Conservation (phyloP, 2,329 filamentous ascomycete species). For the Aureobasidium lini region DNA sequence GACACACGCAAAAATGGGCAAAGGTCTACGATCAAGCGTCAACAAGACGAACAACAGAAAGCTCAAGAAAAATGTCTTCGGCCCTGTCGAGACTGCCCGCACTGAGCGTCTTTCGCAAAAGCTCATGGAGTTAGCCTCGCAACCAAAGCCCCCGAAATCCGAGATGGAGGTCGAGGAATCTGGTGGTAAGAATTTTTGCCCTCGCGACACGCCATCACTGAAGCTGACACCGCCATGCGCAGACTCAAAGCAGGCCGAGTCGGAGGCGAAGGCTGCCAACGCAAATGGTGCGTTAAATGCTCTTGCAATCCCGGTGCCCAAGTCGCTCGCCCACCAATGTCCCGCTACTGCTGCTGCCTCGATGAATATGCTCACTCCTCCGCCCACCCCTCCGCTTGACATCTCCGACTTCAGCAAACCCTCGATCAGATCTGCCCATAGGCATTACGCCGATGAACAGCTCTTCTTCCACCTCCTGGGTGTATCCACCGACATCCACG, state of each 20-base stretch:
- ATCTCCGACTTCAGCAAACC: constrained; percentile 14
- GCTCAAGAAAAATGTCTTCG: constrained; percentile 75
- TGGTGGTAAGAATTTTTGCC: constrained; percentile 22
- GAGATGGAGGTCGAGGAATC: constrained; percentile 42
- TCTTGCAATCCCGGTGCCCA: constrained; percentile 18
- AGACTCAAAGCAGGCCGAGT: constrained; percentile 17
- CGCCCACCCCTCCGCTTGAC: constrained; percentile 15
- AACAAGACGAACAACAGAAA: constrained; percentile 77
- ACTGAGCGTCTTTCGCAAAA: constrained; percentile 79
- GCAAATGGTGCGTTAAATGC: constrained; percentile 21
- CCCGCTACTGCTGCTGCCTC: constrained; percentile 13
- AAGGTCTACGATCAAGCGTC: constrained; percentile 70
- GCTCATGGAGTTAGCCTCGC: constrained; percentile 69
- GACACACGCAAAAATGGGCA: constrained; percentile 60
- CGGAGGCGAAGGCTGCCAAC: constrained; percentile 17
- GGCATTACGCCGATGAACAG: constrained; percentile 23
- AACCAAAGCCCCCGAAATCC: constrained; percentile 56
- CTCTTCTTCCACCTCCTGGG: constrained; percentile 33
- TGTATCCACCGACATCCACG: constrained; percentile 32
- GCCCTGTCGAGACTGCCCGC: constrained; percentile 70
- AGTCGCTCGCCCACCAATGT: constrained; percentile 12
- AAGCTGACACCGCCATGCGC: background rate
- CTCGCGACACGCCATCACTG: background rate
- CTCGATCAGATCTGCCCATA: constrained; percentile 21
- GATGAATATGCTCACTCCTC: constrained; percentile 15